These are phyloP conservation scores for Teunomyces atbi DNA, from an alignment of 805 yeast genomes.

Conservation along the genomic window DNA sequence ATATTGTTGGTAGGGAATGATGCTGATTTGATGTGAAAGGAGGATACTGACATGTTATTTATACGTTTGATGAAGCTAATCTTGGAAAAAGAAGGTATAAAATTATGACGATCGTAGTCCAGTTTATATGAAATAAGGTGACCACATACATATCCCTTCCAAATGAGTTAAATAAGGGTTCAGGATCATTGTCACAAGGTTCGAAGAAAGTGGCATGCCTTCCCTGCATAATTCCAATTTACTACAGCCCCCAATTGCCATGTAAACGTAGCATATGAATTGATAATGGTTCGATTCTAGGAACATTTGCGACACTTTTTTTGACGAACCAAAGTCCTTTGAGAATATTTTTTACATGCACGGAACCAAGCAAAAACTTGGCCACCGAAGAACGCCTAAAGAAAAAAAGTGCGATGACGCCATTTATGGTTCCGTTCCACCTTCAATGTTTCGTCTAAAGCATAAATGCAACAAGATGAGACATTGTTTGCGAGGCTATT, in stretches of 20 bases:
- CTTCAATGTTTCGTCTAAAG: neutral
- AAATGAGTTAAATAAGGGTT: neutral
- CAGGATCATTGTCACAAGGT: neutral
- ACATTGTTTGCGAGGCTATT: neutral
- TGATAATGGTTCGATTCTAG: neutral
- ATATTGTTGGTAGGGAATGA: constrained; percentile 9
- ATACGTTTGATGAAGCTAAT: neutral
- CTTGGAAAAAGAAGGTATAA: neutral
- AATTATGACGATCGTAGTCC: neutral
- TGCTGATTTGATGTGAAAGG: neutral
- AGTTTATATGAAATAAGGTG: constrained; percentile 2
- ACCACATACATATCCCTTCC: constrained; percentile 1
- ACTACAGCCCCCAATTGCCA: neutral
- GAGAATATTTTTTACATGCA: constrained; percentile 2
- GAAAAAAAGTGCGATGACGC: neutral
- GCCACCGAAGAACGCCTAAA: neutral
- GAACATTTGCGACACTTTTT: neutral
- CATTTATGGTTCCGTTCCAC: neutral
- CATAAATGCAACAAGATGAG: too few relatives aligned
- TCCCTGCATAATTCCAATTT: constrained; percentile 1
- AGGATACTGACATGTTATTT: neutral
- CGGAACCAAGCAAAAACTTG: neutral
- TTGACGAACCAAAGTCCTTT: neutral
- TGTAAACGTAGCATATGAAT: neutral
- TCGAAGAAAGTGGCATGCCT: neutral